These are phyloP conservation scores for Hericium erinaceus DNA, from an alignment of 768 basidiomycete genomes.

Conservation along the genomic window DNA sequence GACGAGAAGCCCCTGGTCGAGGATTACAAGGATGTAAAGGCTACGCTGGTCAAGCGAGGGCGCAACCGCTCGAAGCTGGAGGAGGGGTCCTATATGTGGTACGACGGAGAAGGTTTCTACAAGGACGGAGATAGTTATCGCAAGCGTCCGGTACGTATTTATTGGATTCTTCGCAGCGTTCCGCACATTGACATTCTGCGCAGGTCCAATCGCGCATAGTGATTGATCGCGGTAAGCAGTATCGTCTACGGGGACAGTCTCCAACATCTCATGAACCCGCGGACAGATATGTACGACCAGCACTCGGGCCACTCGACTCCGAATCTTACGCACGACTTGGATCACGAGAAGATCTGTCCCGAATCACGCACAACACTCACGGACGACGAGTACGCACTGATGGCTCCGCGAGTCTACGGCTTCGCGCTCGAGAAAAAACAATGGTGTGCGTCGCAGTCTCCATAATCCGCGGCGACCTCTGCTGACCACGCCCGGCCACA, in stretches of 20 bases:
- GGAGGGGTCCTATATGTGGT: neutral
- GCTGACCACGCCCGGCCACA: neutral
- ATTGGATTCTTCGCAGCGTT: too few species aligned
- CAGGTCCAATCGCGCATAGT: neutral
- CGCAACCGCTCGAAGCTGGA: neutral
- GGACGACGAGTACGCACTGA: neutral
- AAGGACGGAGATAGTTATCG: neutral
- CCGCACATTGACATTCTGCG: neutral
- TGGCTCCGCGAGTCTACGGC: neutral
- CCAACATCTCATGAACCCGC: too few species aligned
- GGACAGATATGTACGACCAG: neutral
- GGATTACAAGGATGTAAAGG: neutral
- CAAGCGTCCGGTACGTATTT: too few species aligned
- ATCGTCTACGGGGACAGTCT: neutral
- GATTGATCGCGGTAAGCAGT: neutral
- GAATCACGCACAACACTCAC: neutral
- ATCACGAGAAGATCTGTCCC: neutral
- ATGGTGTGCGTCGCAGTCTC: neutral
- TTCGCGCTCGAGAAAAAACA: neutral
- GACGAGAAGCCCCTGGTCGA: neutral
- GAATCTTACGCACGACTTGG: neutral
- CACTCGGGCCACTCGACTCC: neutral
- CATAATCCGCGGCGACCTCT: neutral
- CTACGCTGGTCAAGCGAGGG: neutral
- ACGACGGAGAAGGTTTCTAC: neutral